phyloP scores from a whole-genome alignment of 192 early-diverging fungal species.

The Rhizophagus sp. region DNA sequence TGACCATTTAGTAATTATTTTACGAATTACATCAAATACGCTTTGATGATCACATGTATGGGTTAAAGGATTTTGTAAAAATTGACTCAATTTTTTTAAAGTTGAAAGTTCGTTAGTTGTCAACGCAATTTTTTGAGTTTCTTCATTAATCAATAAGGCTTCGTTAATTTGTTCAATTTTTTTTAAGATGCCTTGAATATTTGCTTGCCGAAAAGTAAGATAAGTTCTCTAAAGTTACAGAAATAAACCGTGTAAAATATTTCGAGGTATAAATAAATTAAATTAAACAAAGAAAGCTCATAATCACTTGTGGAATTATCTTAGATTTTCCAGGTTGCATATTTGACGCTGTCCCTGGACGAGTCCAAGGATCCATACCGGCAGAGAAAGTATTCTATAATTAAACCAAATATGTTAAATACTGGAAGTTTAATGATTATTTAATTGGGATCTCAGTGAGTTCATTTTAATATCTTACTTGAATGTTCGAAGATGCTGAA shows the following conservation, averaged over 20 bases:
- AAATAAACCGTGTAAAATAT: constrained; percentile 6
- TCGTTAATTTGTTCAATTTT: constrained; percentile 77
- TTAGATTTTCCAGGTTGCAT: constrained; percentile 21
- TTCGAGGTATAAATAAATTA: neutral
- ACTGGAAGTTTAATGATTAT: neutral
- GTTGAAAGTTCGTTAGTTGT: constrained; percentile 29
- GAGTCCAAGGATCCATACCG: constrained; percentile 24
- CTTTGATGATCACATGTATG: constrained; percentile 20
- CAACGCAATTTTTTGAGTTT: constrained; percentile 9
- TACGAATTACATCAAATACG: constrained; percentile 48
- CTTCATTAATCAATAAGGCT: constrained; percentile 38
- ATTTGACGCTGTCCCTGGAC: constrained; percentile 34
- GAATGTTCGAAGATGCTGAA: constrained; percentile 21
- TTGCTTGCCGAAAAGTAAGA: constrained; percentile 70
- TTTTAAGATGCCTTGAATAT: constrained; percentile 65
- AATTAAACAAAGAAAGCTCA: neutral
- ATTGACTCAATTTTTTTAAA: constrained; percentile 43
- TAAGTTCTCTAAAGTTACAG: constrained; percentile 42
- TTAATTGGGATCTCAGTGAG: no score
- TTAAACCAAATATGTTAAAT: neutral
- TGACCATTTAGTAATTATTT: constrained; percentile 70
- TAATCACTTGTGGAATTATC: constrained; percentile 33
- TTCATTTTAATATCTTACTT: constrained; percentile 1
- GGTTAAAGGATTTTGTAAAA: constrained; percentile 38
- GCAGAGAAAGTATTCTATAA: constrained; percentile 27